Base-by-base conservation (phyloP, 2,329 filamentous ascomycete genomes). In the Lachnellula arida region DNA sequence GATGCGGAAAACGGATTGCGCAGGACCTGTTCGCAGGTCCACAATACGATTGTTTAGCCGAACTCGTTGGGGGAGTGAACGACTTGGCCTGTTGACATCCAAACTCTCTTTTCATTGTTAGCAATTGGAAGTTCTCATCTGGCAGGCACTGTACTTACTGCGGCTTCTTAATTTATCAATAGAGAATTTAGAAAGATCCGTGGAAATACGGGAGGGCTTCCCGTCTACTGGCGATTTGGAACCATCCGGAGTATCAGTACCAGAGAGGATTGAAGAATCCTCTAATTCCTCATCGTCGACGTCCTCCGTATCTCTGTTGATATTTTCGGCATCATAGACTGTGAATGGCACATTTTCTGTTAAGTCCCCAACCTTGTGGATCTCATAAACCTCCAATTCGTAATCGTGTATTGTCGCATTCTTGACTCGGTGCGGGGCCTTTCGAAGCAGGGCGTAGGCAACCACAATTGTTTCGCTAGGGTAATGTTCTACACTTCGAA, bases 1-100 rank as follows among this genome's bases (percentile, higher is more conserved):
- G 49, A 96, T 84, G 57, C 90, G 87, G 78, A 96, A 96, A 61
- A 96, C 87, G 35, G 88, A 85, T 71, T 96, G 91, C 49, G 91
- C 91, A 1, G 89, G 82, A 0, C 89, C 87, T n/a, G 92, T 92
- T 49, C 92, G 83, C 51, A 96, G 77, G 72, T 93, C 92, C 46
- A 96, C 82, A 57, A 96, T 83, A 51, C 92, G 86, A 70, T 92
- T 91, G 54, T 81, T 78, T 63, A 91, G 78, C 57, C 92, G 88
- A 40, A 88, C 87, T 55, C 67, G 55, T 46, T 64, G 65, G 25
- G 65, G 66, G 4, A 70, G 52, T 6, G 65, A 67, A 53, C 66
- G 60, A 32, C 61, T 46, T 44, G 61, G 58, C 55, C 51, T 51
- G 39, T 55, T 56, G 19, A 59, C 53, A 54, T 68, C 65, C 50